Base-by-base conservation (phyloP, 495 filamentous ascomycete species). In the Aspergillus ostianus region DNA sequence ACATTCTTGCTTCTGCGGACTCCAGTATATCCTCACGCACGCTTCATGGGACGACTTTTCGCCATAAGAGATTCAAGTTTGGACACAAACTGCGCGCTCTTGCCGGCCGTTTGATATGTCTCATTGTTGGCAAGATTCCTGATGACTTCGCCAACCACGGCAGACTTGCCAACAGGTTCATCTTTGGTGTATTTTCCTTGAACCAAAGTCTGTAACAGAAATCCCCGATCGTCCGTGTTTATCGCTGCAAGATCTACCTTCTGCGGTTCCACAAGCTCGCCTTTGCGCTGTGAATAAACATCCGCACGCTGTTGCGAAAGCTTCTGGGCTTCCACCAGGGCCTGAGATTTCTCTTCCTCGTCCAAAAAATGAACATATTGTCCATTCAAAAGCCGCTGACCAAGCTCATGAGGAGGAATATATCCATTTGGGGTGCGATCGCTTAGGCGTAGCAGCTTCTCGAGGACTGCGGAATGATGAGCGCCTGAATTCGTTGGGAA, bases 141-240 rank as follows among this genome's bases (percentile, higher is more conserved):
- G 12, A 66, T 45, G 45, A 81, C 66, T 47, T 73, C 68, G 15
- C 63, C 68, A 32, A 81, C 45, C 29, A 77, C 61, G 36, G 75
- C 63, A 13, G 64, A 63, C 36, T 71, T 60, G 41, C 59, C 60
- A 8, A 51, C 47, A 13, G 17, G 49, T 19, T 66, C 63, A 17
- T 64, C 26, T 6, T 58, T 55, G 12, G 71, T 67, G 53, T 81
- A 82, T 49, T 72, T 70, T 6, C 80, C 80, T 52, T 64, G 88
- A 64, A 93, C 93, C 53, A 96, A 76, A 47, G 87, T 80, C 63
- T 90, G 77, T 65, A 97, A 85, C 17, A 97, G 73, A 6, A 79
- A 78, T 55, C 82, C 80, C 32, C 76, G 77, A 32, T 91, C 74
- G 53, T 90, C 79, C 15, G 73, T 69, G 60, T 84, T 78, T 26